Evolutionary conservation across 2,329 filamentous ascomycete genomes (phyloP), one percentile per base, ranked within the genome.

Genomic region (Colletotrichum higginsianum): DNA sequence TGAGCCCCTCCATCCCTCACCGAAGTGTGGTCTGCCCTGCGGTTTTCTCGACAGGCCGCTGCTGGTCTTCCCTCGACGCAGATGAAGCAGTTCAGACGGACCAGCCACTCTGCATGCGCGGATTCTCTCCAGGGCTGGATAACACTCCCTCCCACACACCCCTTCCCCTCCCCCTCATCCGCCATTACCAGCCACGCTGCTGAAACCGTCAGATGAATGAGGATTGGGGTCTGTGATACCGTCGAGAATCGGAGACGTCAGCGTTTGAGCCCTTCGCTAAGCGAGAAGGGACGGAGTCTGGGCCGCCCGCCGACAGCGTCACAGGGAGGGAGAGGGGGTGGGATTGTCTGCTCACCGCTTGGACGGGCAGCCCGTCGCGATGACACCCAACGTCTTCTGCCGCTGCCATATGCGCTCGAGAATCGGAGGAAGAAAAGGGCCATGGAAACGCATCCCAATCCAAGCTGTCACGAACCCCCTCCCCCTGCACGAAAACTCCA

Each of bases 191-290:
- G 53, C 56, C 62, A 44, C 55, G 42, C 46, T 38, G 60, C 67
- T 63, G 64, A 71, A 67, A 68, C 68, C 58, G 44, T 67, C 58
- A n/a, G 68, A 71, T 63, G 58, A 52, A 57, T 23, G 56, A 62
- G 49, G 46, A 23, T 21, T 23, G 38, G 18, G 38, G 56, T 44
- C 56, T 35, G 52, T 40, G 52, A 53, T 62, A 61, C 66, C 40
- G 30, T 57, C 38, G 26, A 38, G 67, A 52, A 71, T 57, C 38
- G 26, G 46, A 71, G 58, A 71, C 68, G 58, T 67, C 58, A 47
- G 61, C 52, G 68, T 71, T 67, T 67, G 64, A 71, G 68, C 52
- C 46, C 30, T 30, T 68, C 64, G 64, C 58, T 40, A 57, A 53
- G 44, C 52, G 49, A 57, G 46, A 21, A 7, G 26, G 5, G 30